Evolutionary conservation across 1,284 basidiomycete species (phyloP).

Genomic region (Rhodotorula sp.): DNA sequence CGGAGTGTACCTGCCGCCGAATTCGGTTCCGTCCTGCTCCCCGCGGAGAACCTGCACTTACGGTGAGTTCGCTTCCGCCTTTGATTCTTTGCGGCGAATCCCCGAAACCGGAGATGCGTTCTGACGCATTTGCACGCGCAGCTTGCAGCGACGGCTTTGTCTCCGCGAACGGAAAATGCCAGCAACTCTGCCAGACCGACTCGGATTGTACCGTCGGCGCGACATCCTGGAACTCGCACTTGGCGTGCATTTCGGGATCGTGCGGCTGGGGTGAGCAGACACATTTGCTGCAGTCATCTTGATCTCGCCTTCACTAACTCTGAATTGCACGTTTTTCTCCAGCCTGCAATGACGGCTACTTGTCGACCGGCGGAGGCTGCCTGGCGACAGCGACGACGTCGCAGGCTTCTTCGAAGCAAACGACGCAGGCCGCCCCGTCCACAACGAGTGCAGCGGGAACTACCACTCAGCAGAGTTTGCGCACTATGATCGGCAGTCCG

Average conservation of each 20-base stretch:
- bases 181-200: not conserved
- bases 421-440: not conserved
- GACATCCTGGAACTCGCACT: not conserved
- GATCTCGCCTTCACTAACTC: not conserved
- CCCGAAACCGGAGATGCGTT: not conserved
- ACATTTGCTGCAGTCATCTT: no score
- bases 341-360: not conserved
- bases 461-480: no score
- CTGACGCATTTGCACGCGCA: not conserved
- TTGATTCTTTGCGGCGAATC: not conserved
- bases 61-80: not conserved
- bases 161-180: not conserved
- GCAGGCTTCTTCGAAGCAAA: not conserved
- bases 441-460: not conserved
- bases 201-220: not conserved
- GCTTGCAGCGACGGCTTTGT: not conserved
- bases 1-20: not conserved
- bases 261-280: not conserved
- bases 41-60: not conserved
- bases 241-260: not conserved
- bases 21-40: not conserved
- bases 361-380: not conserved
- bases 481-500: no score
- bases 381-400: not conserved
- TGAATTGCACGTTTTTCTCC: not conserved